These are phyloP conservation scores for Fusarium solani-melongenae DNA, from an alignment of 2,329 filamentous ascomycete species.

Conservation along the genomic window DNA sequence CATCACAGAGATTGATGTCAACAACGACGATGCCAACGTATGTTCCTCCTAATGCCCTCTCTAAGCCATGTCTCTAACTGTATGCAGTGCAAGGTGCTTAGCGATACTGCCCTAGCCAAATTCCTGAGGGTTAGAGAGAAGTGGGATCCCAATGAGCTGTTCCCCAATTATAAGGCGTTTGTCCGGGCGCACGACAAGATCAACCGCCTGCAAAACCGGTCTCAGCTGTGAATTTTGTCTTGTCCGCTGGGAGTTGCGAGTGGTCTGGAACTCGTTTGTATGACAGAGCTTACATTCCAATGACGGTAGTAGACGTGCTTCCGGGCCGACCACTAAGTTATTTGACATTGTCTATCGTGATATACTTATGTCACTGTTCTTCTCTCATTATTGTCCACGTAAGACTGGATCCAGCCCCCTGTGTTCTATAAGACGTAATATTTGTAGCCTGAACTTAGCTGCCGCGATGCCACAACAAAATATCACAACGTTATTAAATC, in stretches of 20 bases:
- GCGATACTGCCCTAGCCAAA: constrained; percentile 12
- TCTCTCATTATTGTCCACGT: neutral
- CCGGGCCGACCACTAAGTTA: neutral
- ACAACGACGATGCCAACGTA: constrained; percentile 11
- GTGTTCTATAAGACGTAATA: neutral
- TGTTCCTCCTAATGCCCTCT: neutral
- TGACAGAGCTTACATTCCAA: neutral
- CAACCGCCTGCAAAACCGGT: constrained; percentile 8
- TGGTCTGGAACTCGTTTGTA: neutral
- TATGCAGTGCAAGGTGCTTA: constrained; percentile 9
- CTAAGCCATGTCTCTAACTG: neutral
- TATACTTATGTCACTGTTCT: neutral
- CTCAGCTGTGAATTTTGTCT: neutral
- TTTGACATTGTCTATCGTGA: neutral
- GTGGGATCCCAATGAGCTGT: constrained; percentile 23
- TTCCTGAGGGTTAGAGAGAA: constrained; percentile 24
- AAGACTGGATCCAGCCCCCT: neutral
- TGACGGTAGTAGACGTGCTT: neutral
- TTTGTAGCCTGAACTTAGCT: neutral
- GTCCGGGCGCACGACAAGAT: constrained; percentile 12
- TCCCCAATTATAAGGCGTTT: constrained; percentile 27
- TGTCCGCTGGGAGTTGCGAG: neutral
- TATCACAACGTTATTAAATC: neutral
- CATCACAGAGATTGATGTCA: constrained; percentile 9
- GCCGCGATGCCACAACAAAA: neutral